phyloP scores from a whole-genome alignment of 1,284 basidiomycete genomes.

The Boletus sp. region DNA sequence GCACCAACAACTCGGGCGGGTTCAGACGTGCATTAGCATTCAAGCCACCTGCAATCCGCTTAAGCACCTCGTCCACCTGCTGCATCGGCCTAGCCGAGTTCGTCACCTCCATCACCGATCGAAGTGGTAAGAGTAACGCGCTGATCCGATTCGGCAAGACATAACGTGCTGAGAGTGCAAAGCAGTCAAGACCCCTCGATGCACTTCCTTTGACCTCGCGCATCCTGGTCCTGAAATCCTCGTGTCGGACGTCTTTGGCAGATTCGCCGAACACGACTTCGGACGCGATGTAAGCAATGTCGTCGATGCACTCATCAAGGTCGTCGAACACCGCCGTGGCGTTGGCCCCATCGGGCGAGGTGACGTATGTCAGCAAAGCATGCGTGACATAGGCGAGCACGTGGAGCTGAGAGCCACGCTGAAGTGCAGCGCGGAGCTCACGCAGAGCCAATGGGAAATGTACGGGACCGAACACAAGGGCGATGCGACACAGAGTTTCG shows the following conservation, averaged over 20 bases:
- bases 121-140: constrained; percentile 78
- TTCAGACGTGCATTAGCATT: constrained; percentile 81
- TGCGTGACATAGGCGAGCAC: constrained; percentile 89
- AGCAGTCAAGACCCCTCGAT: constrained; percentile 83
- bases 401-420: constrained; percentile 94
- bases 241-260: constrained; percentile 86
- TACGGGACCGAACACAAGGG: constrained; percentile 70
- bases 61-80: constrained; percentile 87
- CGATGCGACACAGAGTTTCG: constrained; percentile 86
- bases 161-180: constrained; percentile 78
- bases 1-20: constrained; percentile 73
- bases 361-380: constrained; percentile 81
- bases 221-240: constrained; percentile 96
- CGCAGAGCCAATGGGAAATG: constrained; percentile 78
- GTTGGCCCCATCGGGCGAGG: constrained; percentile 57
- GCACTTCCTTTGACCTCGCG: constrained; percentile 83
- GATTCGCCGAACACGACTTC: constrained; percentile 97
- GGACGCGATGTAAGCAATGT: constrained; percentile 80
- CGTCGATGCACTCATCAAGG: constrained; percentile 79
- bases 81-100: constrained; percentile 83
- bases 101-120: constrained; percentile 87
- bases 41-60: constrained; percentile 82
- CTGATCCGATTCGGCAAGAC: constrained; percentile 80
- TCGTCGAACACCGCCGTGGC: constrained; percentile 49
- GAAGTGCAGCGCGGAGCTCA: constrained; percentile 83